Percentiles rank a stretch among this genome's conserved stretches.
phyloP scores from a whole-genome alignment of 257 asterid species.

The Solanum bulbocastanum region DNA sequence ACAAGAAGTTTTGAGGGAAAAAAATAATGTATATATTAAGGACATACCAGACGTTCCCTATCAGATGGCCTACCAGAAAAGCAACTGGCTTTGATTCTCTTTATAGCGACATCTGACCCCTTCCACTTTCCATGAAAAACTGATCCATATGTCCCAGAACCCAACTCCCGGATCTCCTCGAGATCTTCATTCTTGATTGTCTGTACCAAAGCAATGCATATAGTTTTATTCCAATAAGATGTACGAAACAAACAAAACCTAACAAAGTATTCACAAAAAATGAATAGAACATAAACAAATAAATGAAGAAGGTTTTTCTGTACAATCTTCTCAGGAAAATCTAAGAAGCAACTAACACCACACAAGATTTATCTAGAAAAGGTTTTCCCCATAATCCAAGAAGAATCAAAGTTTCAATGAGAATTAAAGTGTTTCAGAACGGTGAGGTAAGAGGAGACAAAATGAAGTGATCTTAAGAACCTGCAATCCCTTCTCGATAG shows the following conservation, averaged over 20 bases:
- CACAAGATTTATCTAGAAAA: background rate
- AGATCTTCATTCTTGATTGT: conserved; percentile 87
- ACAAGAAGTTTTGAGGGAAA: background rate
- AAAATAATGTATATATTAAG: background rate
- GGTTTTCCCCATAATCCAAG: background rate
- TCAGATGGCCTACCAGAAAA: conserved; percentile 95
- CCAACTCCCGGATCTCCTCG: conserved; percentile 94
- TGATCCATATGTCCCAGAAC: conserved; percentile 92
- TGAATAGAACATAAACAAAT: background rate
- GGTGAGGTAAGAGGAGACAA: background rate
- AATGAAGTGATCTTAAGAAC: conserved; percentile 15
- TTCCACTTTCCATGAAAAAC: conserved; percentile 97
- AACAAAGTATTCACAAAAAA: background rate
- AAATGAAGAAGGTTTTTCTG: background rate
- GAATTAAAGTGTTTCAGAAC: background rate
- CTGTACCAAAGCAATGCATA: conserved; percentile 20
- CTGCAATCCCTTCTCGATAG: conserved; percentile 90
- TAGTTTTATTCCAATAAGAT: background rate
- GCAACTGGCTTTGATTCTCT: conserved; percentile 96
- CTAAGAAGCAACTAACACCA: background rate
- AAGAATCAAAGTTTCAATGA: background rate
- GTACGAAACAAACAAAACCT: background rate
- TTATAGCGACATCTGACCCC: conserved; percentile 97
- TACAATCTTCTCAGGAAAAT: background rate
- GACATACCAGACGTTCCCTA: conserved; percentile 87